Conservation (phyloP, 768 basidiomycete genomes). For the Rhodotorula sphaerocarpa region DNA sequence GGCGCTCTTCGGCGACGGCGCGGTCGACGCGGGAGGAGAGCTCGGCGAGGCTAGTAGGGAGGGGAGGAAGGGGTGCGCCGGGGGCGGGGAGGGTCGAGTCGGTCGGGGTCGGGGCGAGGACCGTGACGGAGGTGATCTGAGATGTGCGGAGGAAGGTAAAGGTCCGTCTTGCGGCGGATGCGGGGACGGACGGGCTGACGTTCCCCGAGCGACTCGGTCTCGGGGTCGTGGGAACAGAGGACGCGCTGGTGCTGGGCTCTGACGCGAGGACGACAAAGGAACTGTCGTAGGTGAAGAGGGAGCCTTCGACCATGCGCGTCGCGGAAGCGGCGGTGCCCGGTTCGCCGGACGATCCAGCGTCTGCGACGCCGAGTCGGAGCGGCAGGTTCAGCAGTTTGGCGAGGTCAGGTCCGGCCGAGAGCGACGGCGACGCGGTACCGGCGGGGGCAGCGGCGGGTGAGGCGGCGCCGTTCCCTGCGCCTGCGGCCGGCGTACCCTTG, state of each 20-base stretch:
- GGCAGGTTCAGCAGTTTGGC: conserved; percentile 36
- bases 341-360: neutral
- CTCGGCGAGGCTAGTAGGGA: conserved; percentile 4
- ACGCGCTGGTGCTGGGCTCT: neutral
- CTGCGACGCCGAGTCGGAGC: neutral
- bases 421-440: neutral
- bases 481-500: neutral
- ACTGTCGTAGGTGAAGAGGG: conserved; percentile 25
- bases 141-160: conserved; percentile 26
- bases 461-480: neutral
- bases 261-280: conserved; percentile 22
- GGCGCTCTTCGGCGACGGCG: neutral
- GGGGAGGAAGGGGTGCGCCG: neutral
- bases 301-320: conserved; percentile 8
- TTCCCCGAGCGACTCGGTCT: neutral
- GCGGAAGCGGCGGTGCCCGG: neutral
- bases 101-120: conserved; percentile 14
- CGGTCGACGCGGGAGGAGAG: conserved; percentile 4
- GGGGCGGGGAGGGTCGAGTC: neutral
- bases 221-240: neutral
- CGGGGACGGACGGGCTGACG: neutral
- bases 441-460: neutral
- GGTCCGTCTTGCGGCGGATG: neutral
- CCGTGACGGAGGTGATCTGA: conserved; percentile 13
- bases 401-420: conserved; percentile 24